phyloP scores from a whole-genome alignment of 164 flowering plant species.

The Vitis cinerea region DNA sequence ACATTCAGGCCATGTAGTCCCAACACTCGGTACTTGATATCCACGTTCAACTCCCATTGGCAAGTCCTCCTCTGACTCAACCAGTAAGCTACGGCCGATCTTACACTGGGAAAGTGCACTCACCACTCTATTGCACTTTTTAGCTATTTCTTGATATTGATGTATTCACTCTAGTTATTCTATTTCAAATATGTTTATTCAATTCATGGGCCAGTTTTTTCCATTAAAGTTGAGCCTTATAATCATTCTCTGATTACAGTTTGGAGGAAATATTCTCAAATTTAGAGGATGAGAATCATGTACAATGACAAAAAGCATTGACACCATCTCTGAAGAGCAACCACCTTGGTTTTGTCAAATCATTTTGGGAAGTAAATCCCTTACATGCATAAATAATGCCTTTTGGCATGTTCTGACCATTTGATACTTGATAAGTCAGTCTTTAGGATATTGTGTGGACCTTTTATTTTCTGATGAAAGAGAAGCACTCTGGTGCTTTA shows the following conservation, averaged over 20 bases:
- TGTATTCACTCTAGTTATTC: neutral
- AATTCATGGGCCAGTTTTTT: neutral
- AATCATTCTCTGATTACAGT: constrained; percentile 28
- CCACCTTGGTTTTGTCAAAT: constrained; percentile 47
- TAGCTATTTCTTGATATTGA: too few relatives aligned
- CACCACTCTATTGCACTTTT: too few relatives aligned
- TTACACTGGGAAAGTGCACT: too few relatives aligned
- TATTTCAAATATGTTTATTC: neutral
- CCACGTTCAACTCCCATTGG: too few relatives aligned
- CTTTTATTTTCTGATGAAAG: constrained; percentile 11
- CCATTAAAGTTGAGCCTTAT: neutral
- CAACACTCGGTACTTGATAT: too few relatives aligned
- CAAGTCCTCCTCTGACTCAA: too few relatives aligned
- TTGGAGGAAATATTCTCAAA: constrained; percentile 77
- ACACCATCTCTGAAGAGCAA: constrained; percentile 51
- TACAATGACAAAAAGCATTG: constrained; percentile 74
- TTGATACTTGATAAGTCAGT: neutral
- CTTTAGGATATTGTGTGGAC: neutral
- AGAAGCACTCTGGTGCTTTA: constrained; percentile 29
- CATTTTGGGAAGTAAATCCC: constrained; percentile 55
- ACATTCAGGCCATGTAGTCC: too few relatives aligned
- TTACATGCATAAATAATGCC: neutral
- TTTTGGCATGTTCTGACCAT: neutral
- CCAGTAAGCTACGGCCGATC: too few relatives aligned
- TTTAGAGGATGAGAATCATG: constrained; percentile 81